These are phyloP conservation scores for Nyctanthes arbortristis DNA, from an alignment of 257 asterid genomes.

Conservation along the genomic window DNA sequence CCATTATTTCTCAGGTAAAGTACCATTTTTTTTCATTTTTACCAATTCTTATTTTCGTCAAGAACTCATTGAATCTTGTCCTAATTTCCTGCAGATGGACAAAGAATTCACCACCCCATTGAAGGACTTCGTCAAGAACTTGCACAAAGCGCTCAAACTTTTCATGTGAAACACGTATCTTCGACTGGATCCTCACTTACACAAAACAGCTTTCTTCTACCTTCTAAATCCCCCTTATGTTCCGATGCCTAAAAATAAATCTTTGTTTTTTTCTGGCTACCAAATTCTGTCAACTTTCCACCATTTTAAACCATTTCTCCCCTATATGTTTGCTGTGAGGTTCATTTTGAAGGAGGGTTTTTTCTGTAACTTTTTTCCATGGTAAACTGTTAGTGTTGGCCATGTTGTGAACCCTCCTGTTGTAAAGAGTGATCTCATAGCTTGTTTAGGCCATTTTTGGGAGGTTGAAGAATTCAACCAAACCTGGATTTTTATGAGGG, in stretches of 20 bases:
- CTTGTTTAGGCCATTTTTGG: conserved; percentile 6
- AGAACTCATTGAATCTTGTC: not conserved
- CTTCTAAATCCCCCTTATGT: not conserved
- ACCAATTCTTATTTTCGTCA: not conserved
- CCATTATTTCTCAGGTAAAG: conserved; percentile 75
- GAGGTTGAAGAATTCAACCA: conserved; percentile 2
- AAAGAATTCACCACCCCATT: not conserved
- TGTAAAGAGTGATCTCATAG: not conserved
- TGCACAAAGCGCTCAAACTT: not conserved
- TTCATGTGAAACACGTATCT: not conserved
- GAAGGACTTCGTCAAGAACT: not conserved
- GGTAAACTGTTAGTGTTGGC: not conserved
- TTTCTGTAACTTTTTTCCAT: not conserved
- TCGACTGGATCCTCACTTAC: not conserved
- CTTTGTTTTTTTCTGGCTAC: not conserved
- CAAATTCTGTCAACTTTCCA: not conserved
- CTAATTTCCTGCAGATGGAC: not conserved
- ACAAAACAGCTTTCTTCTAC: not conserved
- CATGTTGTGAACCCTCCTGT: not conserved
- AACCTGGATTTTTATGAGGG: not conserved
- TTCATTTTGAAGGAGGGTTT: conserved; percentile 35
- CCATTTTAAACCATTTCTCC: not conserved
- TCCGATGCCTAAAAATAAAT: not conserved
- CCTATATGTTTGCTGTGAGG: conserved; percentile 25
- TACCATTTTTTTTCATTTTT: not conserved